Evolutionary conservation across 2,329 filamentous ascomycete species (phyloP).

Genomic region (Elsinoe australis): DNA sequence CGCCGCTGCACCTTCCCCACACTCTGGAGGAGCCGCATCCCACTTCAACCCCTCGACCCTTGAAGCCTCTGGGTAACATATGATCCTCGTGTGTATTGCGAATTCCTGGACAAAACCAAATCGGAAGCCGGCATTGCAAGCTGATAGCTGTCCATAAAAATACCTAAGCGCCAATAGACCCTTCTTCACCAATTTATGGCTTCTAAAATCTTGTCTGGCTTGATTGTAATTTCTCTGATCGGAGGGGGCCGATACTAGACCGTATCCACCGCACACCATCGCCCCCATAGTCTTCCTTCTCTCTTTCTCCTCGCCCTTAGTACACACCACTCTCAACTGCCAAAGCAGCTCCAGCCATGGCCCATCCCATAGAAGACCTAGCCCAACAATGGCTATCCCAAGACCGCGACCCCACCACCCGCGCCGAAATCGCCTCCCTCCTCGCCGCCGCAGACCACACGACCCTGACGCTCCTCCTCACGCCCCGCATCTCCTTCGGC

Average conservation of each 20-base stretch:
- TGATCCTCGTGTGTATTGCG: background rate
- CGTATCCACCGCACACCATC: too few species aligned
- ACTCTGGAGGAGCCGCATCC: constrained; percentile 5
- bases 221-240: too few species aligned
- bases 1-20: constrained; percentile 6
- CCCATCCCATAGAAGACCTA: constrained; percentile 33
- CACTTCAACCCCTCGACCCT: constrained; percentile 5
- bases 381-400: constrained; percentile 52
- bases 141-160: too few species aligned
- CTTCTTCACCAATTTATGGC: too few species aligned
- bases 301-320: background rate
- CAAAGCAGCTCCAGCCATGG: background rate
- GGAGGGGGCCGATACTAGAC: too few species aligned
- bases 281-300: too few species aligned
- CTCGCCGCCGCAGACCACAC: constrained; percentile 37
- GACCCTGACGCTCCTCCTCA: constrained; percentile 48
- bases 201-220: too few species aligned
- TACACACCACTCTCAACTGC: background rate
- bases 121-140: too few species aligned
- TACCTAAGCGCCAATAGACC: too few species aligned
- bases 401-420: constrained; percentile 48
- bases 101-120: too few species aligned
- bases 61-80: background rate
- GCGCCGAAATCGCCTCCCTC: constrained; percentile 48
- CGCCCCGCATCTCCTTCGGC: constrained; percentile 53